A percentile compares a stretch with the other conserved stretches of the same genome.
Conservation (phyloP, 306 rosid species). For the Dalbergia oliveri region DNA sequence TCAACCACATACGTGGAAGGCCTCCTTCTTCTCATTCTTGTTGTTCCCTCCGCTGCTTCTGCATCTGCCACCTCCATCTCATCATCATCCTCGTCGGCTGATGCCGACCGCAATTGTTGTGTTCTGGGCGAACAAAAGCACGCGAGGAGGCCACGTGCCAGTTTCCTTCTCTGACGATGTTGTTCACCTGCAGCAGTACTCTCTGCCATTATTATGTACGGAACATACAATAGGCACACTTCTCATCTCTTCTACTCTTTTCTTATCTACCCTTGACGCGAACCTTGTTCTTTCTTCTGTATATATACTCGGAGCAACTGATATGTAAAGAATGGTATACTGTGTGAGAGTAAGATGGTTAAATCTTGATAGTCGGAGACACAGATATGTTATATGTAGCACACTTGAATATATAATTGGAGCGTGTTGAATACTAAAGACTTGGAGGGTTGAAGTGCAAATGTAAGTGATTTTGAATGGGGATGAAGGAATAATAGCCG, state of each 20-base stretch:
- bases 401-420: no score
- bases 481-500: no score
- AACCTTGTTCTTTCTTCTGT: neutral
- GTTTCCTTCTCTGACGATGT: neutral
- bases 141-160: neutral
- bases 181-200: neutral
- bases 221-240: neutral
- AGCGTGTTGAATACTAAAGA: no score
- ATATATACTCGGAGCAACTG: no score
- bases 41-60: no score
- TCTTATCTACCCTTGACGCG: neutral
- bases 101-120: constrained; percentile 7
- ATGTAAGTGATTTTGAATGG: neutral
- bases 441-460: neutral
- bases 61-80: neutral
- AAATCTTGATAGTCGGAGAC: no score
- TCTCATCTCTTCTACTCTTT: neutral
- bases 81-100: neutral
- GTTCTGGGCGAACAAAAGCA: constrained; percentile 19
- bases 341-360: no score
- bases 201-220: neutral
- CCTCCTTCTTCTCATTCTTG: neutral
- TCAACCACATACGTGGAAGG: neutral
- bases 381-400: no score
- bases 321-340: no score